A percentile compares a stretch with the other conserved stretches of the same genome.
phyloP scores from a whole-genome alignment of 257 asterid species.

The Fraxinus excelsior region DNA sequence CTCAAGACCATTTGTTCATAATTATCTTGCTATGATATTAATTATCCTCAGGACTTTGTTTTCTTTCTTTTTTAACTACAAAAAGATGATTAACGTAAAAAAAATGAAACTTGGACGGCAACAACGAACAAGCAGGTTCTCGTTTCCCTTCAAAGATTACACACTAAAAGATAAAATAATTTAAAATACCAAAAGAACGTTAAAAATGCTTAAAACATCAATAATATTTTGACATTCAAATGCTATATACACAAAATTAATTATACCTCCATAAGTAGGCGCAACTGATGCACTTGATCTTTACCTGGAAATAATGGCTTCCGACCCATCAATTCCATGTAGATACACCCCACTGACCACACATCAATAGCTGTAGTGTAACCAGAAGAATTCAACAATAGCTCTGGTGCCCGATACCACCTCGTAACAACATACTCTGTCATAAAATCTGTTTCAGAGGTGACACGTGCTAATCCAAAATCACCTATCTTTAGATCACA shows the following conservation, averaged over 20 bases:
- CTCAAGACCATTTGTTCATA: too few relatives aligned
- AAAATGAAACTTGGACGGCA: too few relatives aligned
- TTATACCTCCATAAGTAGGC: constrained; percentile 7
- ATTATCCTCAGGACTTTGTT: too few relatives aligned
- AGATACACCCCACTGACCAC: constrained; percentile 31
- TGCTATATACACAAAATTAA: not conserved
- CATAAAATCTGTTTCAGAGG: constrained; percentile 54
- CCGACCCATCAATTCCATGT: constrained; percentile 11
- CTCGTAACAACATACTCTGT: constrained; percentile 62
- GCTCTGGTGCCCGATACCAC: constrained; percentile 34
- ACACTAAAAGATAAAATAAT: not conserved
- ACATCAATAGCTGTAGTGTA: constrained; percentile 29
- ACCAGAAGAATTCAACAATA: constrained; percentile 10
- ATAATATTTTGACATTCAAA: not conserved
- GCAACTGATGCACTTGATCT: constrained; percentile 2
- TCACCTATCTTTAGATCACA: constrained; percentile 15
- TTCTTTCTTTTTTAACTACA: too few relatives aligned
- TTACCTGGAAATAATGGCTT: constrained; percentile 1
- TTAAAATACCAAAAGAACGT: not conserved
- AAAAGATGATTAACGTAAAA: too few relatives aligned
- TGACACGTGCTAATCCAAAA: constrained; percentile 57
- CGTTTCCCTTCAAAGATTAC: too few relatives aligned
- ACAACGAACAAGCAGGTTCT: too few relatives aligned
- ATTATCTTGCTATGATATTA: too few relatives aligned
- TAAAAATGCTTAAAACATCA: not conserved